Base-by-base conservation (phyloP, 2,329 filamentous ascomycete genomes). In the Pyrenophora seminiperda region DNA sequence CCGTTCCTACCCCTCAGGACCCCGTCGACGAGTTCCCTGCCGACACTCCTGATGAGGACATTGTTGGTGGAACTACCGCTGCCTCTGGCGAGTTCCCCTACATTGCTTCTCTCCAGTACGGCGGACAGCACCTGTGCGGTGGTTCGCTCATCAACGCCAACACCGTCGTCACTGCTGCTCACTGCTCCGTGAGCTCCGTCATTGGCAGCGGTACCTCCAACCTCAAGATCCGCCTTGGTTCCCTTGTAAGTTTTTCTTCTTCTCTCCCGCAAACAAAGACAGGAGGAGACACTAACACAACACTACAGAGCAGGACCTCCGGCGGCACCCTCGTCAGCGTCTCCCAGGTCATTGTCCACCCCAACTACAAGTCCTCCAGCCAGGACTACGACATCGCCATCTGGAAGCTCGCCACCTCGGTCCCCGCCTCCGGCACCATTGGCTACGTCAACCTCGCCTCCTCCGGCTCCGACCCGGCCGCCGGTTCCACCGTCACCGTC, bases 131-230 rank as follows among this genome's bases (percentile, higher is more conserved):
- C 47, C 54, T 61, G 57, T 68, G 66, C 48, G 66, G 66, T 54
- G 66, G 64, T 20, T 55, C 62, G 13, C 54, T 68, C 2, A 13
- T 68, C 41, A 60, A 68, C 53, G 53, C 53, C 24, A 61, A 61
- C 59, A 68, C 66, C 3, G 61, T 68, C 36, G 30, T 68, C 40
- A 66, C 64, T 11, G 66, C 66, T 27, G 64, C 56, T 52, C 66
- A 68, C 54, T 68, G 66, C 54, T 56, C 54, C 44, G 56, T 56
- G 7, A 54, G 50, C 33, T 45, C 50, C 22, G 47, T 49, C 47
- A 61, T 56, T 31, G 59, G 58, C 6, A n/a, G n/a, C n/a, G n/a
- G n/a, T 15, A 43, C 7, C 18, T 64, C 24, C 13, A 37, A n/a
- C 15, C 29, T 42, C 33, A 27, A 20, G 13, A 47, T 68, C 38